phyloP scores from a whole-genome alignment of 106 monocot genomes.

The Dioscorea zingiberensis region DNA sequence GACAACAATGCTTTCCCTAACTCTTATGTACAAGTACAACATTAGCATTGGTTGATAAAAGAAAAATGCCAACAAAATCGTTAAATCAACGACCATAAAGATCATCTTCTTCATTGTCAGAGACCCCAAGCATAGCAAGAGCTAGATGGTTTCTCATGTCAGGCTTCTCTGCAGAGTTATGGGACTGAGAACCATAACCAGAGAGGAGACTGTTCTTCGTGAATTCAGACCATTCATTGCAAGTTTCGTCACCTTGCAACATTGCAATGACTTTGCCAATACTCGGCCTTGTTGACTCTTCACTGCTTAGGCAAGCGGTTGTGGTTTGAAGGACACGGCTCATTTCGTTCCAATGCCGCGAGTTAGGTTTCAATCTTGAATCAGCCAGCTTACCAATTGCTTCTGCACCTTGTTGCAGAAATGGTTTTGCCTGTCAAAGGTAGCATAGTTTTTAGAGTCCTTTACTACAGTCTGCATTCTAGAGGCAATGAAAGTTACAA shows the following conservation, averaged over 20 bases:
- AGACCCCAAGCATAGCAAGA: slow-evolving; percentile 80
- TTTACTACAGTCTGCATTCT: too few species aligned
- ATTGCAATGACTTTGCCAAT: slow-evolving; percentile 54
- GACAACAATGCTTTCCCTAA: too few species aligned
- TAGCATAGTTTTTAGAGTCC: not conserved
- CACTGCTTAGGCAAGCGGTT: slow-evolving; percentile 49
- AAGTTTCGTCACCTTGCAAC: slow-evolving; percentile 39
- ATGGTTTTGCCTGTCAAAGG: slow-evolving; percentile 59
- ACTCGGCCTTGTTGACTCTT: slow-evolving; percentile 58
- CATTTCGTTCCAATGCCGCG: slow-evolving; percentile 34
- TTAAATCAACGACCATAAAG: slow-evolving; percentile 5
- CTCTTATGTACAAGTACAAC: too few species aligned
- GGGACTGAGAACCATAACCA: slow-evolving; percentile 24
- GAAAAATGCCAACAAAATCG: too few species aligned
- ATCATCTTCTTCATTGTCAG: slow-evolving; percentile 58
- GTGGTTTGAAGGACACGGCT: slow-evolving; percentile 43
- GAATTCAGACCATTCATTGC: slow-evolving; percentile 32
- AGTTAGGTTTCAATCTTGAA: slow-evolving; percentile 35
- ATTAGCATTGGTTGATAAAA: too few species aligned
- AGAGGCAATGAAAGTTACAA: too few species aligned
- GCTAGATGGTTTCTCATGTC: slow-evolving; percentile 64
- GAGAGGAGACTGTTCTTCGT: slow-evolving; percentile 26
- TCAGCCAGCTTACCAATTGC: slow-evolving; percentile 53
- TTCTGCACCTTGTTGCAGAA: slow-evolving; percentile 42
- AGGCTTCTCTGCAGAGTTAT: slow-evolving; percentile 16